Percentiles rank a stretch among this genome's conserved stretches.
phyloP scores from a whole-genome alignment of 345 rosid genomes.

The Moricandia arvensis region DNA sequence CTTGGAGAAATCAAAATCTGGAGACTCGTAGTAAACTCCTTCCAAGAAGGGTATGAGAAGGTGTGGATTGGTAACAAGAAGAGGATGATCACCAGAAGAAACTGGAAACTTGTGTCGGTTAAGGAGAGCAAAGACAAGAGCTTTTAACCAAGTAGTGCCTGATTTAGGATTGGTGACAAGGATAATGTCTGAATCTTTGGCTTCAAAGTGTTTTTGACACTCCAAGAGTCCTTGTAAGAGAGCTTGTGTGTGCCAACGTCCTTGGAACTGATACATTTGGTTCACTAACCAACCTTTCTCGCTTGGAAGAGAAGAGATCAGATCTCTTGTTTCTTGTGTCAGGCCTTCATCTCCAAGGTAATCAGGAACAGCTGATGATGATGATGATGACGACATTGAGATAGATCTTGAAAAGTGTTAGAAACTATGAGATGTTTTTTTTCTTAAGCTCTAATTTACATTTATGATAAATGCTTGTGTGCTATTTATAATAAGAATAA shows the following conservation, averaged over 20 bases:
- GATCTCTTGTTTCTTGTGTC: constrained; percentile 37
- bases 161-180: constrained; percentile 51
- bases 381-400: constrained; percentile 20
- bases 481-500: no score
- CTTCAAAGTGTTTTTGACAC: constrained; percentile 45
- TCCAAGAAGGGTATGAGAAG: constrained; percentile 53
- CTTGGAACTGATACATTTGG: constrained; percentile 44
- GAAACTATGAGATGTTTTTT: no score
- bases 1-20: constrained; percentile 13
- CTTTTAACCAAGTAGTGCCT: constrained; percentile 62
- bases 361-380: no score
- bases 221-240: constrained; percentile 13
- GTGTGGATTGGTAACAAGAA: constrained; percentile 50
- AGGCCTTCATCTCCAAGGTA: not conserved
- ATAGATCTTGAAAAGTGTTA: no score
- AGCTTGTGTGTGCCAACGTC: constrained; percentile 40
- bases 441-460: no score
- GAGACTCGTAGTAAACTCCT: constrained; percentile 17
- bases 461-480: no score
- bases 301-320: constrained; percentile 42
- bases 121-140: constrained; percentile 46
- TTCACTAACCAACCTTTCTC: constrained; percentile 45
- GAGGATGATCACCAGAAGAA: constrained; percentile 42
- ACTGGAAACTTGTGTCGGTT: constrained; percentile 35
- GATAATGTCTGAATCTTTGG: constrained; percentile 43